Percentiles rank a stretch among this genome's conserved stretches.
Evolutionary conservation across 208 protist genomes (phyloP).

Genomic region (Leishmania guyanensis): DNA sequence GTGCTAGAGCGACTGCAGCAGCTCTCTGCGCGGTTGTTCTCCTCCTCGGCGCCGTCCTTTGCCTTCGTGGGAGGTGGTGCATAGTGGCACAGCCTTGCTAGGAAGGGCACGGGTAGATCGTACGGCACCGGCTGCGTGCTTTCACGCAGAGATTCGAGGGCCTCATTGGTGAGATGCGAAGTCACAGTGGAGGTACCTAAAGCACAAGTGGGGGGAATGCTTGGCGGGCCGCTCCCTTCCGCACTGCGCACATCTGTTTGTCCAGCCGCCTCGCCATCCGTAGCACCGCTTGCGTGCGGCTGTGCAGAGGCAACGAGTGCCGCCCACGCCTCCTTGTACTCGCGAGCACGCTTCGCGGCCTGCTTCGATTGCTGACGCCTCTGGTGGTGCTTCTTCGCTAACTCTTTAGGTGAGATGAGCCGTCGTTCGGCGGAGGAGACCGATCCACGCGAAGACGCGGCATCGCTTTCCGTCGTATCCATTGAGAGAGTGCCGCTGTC

Average conservation of each 20-base stretch:
- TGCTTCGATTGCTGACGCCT: conserved; percentile 12
- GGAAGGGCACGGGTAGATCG: background rate
- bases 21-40: background rate
- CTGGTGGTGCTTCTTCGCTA: background rate
- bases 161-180: conserved; percentile 7
- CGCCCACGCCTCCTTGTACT: conserved; percentile 5
- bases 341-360: background rate
- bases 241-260: background rate
- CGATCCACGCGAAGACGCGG: background rate
- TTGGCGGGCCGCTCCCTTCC: no score
- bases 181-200: background rate
- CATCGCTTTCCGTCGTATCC: background rate
- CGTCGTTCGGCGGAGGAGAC: background rate
- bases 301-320: conserved; percentile 1
- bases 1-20: conserved; percentile 3
- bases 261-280: background rate
- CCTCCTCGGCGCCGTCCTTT: background rate
- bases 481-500: background rate
- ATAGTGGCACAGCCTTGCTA: background rate
- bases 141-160: conserved; percentile 4
- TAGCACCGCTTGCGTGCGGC: background rate
- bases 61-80: background rate
- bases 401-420: conserved; percentile 5
- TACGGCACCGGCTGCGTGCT: background rate
- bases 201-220: no score